These are phyloP conservation scores for Nissolia schottii DNA, from an alignment of 306 rosid genomes.

Conservation along the genomic window DNA sequence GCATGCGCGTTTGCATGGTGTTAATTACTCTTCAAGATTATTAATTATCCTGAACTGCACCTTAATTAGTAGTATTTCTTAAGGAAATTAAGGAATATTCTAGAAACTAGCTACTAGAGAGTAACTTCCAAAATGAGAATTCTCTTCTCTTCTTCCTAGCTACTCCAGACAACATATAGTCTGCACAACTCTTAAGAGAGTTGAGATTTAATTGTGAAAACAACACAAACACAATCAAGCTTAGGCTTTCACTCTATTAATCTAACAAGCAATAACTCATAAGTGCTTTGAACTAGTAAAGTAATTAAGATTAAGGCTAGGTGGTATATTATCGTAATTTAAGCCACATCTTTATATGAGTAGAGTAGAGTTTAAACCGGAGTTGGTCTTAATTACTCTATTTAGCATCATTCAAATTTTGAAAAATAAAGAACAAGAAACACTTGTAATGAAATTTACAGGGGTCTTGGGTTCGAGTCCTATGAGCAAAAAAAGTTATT, in stretches of 20 bases:
- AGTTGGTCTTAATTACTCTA: too few relatives aligned
- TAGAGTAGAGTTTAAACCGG: not conserved
- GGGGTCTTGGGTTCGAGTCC: too few relatives aligned
- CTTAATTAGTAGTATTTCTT: not conserved
- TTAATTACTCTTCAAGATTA: conserved; percentile 4
- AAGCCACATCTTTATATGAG: not conserved
- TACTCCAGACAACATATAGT: not conserved
- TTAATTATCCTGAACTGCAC: not conserved
- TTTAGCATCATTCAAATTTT: not conserved
- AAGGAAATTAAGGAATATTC: not conserved
- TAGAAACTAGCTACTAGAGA: not conserved
- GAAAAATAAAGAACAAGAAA: not conserved
- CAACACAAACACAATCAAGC: not conserved
- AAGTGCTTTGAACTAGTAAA: not conserved
- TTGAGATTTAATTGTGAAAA: too few relatives aligned
- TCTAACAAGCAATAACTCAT: not conserved
- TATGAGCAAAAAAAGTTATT: too few relatives aligned
- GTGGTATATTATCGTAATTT: not conserved
- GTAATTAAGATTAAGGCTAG: not conserved
- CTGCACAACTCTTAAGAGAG: not conserved
- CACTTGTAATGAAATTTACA: not conserved
- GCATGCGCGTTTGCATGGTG: conserved; percentile 22
- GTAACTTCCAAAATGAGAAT: not conserved
- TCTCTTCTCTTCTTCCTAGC: not conserved
- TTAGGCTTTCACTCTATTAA: not conserved